These are phyloP conservation scores for Elaeis oleifera DNA, from an alignment of 202 grass and related monocot species.

Conservation along the genomic window DNA sequence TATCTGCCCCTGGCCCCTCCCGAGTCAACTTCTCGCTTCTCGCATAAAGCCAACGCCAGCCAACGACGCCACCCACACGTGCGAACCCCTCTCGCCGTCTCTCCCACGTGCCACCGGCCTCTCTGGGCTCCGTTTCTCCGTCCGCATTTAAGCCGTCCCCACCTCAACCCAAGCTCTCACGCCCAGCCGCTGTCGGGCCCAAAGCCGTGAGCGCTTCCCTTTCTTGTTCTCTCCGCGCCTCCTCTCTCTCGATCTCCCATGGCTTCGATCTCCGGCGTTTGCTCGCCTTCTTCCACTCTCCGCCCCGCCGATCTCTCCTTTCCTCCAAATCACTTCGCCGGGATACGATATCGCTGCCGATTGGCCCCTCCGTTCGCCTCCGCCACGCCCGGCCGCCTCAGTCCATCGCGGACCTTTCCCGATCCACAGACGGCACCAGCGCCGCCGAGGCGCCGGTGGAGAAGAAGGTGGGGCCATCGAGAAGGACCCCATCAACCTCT, in stretches of 20 bases:
- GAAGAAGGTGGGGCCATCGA: slow-evolving; percentile 32
- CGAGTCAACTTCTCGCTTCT: no score
- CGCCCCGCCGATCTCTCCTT: slow-evolving; percentile 25
- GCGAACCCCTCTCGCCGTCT: background rate
- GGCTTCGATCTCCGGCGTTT: slow-evolving; percentile 68
- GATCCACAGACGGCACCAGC: slow-evolving; percentile 32
- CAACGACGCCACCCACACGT: background rate
- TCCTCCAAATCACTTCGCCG: slow-evolving; percentile 11
- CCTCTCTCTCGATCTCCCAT: slow-evolving; percentile 17
- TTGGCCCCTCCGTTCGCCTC: slow-evolving; percentile 12
- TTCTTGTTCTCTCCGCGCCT: background rate
- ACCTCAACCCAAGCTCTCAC: background rate
- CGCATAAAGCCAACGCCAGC: no score
- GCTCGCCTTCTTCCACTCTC: slow-evolving; percentile 43
- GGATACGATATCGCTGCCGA: background rate
- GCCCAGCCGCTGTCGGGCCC: no score
- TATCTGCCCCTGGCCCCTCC: no score
- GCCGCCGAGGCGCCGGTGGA: slow-evolving; percentile 20
- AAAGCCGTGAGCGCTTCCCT: no score
- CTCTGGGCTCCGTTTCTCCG: background rate
- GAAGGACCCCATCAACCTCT: slow-evolving; percentile 84
- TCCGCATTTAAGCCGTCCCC: no score
- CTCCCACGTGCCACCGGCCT: background rate
- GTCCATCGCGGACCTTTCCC: slow-evolving; percentile 64
- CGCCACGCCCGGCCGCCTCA: slow-evolving; percentile 58